phyloP scores from a whole-genome alignment of 1,284 basidiomycete genomes.

The Ceratobasidium sp. region DNA sequence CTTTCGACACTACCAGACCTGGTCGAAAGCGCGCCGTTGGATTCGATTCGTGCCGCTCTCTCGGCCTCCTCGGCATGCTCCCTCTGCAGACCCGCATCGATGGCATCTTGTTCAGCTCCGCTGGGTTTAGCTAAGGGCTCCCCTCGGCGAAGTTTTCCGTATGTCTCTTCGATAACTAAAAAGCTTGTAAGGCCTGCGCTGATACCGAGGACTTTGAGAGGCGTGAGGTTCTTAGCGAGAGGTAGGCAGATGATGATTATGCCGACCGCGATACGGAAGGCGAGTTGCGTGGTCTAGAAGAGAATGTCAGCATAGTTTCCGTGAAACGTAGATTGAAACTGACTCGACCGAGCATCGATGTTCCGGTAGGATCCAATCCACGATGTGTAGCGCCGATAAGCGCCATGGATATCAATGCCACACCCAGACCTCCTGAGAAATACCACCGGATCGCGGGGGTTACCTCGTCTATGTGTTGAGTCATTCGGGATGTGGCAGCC shows the following conservation, averaged over 20 bases:
- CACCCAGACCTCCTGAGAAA: constrained; percentile 52
- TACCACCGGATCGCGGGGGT: constrained; percentile 48
- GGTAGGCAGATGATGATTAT: constrained; percentile 41
- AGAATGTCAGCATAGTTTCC: constrained; percentile 36
- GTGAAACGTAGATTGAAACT: constrained; percentile 4
- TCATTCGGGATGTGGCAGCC: constrained; percentile 50
- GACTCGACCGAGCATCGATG: constrained; percentile 34
- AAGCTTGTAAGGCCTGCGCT: constrained; percentile 38
- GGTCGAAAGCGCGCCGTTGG: background rate
- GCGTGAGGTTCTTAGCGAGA: constrained; percentile 40
- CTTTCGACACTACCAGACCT: background rate
- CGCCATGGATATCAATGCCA: constrained; percentile 49
- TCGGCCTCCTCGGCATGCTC: background rate
- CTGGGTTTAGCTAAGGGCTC: constrained; percentile 23
- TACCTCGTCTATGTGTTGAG: constrained; percentile 45
- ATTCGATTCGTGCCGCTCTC: background rate
- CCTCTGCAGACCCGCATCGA: constrained; percentile 1
- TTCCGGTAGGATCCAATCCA: constrained; percentile 43
- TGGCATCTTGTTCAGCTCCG: constrained; percentile 2
- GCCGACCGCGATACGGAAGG: constrained; percentile 41
- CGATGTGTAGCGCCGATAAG: constrained; percentile 50
- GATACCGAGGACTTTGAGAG: constrained; percentile 42
- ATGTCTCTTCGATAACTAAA: constrained; percentile 34
- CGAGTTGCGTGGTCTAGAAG: constrained; percentile 36
- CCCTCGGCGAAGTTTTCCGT: constrained; percentile 37